These are phyloP conservation scores for Pelagomonas calceolata DNA, from an alignment of 108 stramenopile species.

Conservation along the genomic window DNA sequence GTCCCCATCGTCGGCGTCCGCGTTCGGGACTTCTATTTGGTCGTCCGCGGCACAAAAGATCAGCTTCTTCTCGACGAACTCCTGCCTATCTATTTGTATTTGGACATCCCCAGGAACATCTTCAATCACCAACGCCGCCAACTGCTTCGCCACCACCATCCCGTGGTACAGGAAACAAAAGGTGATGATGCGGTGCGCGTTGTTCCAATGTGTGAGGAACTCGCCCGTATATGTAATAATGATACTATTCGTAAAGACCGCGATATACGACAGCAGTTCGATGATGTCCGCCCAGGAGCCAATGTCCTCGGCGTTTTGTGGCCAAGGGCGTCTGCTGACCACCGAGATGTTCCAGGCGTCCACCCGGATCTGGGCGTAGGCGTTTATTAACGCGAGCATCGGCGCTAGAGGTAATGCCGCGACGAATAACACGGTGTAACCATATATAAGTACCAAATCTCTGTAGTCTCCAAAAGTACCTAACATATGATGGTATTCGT, in stretches of 20 bases:
- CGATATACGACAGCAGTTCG: conserved; percentile 14
- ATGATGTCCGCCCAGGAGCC: conserved; percentile 30
- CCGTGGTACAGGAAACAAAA: conserved; percentile 26
- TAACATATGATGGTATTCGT: conserved; percentile 24
- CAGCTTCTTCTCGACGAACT: conserved; percentile 16
- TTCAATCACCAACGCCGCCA: conserved; percentile 7
- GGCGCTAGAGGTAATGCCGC: conserved; percentile 35
- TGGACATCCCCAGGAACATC: conserved; percentile 19
- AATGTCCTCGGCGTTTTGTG: conserved; percentile 26
- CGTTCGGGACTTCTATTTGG: conserved; percentile 2
- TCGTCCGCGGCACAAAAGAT: conserved; percentile 3
- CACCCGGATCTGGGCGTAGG: conserved; percentile 27
- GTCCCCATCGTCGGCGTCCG: neutral
- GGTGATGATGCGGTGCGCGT: conserved; percentile 17
- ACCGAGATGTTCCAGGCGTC: conserved; percentile 26
- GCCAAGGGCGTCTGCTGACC: conserved; percentile 20
- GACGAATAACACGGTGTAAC: conserved; percentile 31
- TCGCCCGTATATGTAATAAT: conserved; percentile 22
- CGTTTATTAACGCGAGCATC: conserved; percentile 24
- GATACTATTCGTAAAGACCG: conserved; percentile 30
- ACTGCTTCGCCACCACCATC: conserved; percentile 13
- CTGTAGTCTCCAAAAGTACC: conserved; percentile 23
- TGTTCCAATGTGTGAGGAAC: conserved; percentile 11
- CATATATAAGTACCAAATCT: conserved; percentile 28
- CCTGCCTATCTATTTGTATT: conserved; percentile 17